Conservation (phyloP, 345 rosid species). For the Populus davidiana region DNA sequence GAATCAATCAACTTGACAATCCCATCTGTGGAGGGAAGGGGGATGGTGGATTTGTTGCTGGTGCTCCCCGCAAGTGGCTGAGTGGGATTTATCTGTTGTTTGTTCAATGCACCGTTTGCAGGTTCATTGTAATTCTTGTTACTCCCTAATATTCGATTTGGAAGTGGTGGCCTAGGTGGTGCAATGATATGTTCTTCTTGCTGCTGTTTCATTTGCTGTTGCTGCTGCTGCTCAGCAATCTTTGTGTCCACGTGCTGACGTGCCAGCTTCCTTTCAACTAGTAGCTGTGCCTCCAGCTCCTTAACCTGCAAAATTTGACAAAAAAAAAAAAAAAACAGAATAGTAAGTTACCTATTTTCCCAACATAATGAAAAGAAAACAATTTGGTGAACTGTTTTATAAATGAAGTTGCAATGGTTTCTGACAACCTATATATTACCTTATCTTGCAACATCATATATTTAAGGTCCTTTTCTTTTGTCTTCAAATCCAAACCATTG, state of each 20-base stretch:
- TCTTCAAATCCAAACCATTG: conserved; percentile 58
- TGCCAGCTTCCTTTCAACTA: conserved; percentile 88
- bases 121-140: conserved; percentile 42
- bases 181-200: conserved; percentile 47
- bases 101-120: conserved; percentile 16
- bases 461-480: conserved; percentile 76
- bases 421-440: conserved; percentile 34
- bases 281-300: conserved; percentile 86
- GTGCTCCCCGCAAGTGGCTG: conserved; percentile 37
- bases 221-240: conserved; percentile 57
- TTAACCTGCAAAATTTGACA: conserved; percentile 48
- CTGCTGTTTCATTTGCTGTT: conserved; percentile 48
- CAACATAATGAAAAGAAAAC: not conserved
- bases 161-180: conserved; percentile 50
- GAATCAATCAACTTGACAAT: conserved; percentile 40
- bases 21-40: conserved; percentile 34
- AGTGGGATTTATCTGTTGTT: conserved; percentile 40
- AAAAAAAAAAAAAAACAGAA: not conserved
- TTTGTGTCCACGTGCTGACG: conserved; percentile 91
- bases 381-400: not conserved
- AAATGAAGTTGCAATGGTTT: not conserved
- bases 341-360: not conserved
- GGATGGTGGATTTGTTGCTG: conserved; percentile 37
- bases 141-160: conserved; percentile 41
- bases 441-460: conserved; percentile 77